These are phyloP conservation scores for Alternaria incomplexa DNA, from an alignment of 2,329 filamentous ascomycete genomes.

Conservation along the genomic window DNA sequence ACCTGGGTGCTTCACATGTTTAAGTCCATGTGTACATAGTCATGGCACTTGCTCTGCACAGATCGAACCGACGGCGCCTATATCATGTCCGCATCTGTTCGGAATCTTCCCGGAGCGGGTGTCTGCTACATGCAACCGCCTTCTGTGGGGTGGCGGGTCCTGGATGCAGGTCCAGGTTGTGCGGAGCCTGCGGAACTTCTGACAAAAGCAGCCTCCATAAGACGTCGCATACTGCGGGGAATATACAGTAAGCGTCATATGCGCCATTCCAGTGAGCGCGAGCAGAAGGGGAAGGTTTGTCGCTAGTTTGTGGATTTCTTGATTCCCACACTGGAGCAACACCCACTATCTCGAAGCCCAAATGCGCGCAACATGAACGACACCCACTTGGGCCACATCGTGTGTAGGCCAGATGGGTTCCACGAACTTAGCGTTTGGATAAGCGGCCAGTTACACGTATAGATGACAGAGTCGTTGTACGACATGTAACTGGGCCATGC, in stretches of 20 bases:
- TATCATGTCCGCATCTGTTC: background rate
- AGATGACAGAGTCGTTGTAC: constrained; percentile 21
- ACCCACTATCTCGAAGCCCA: background rate
- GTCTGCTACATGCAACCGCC: background rate
- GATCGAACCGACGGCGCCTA: background rate
- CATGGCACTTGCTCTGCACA: constrained; percentile 5
- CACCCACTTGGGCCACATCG: background rate
- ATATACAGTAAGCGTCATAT: constrained; percentile 11
- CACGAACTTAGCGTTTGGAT: constrained; percentile 8
- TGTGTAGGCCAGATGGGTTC: constrained; percentile 1
- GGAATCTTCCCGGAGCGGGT: background rate
- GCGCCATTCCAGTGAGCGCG: background rate
- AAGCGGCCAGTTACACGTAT: constrained; percentile 19
- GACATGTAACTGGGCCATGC: constrained; percentile 1
- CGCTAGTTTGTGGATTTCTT: background rate
- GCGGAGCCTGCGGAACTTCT: constrained; percentile 16
- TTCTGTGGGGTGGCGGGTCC: background rate
- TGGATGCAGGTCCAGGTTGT: background rate
- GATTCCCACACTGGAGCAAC: background rate
- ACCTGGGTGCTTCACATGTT: constrained; percentile 12
- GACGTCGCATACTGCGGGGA: constrained; percentile 17
- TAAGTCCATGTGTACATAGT: constrained; percentile 6
- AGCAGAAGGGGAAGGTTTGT: background rate
- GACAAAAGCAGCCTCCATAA: constrained; percentile 4
- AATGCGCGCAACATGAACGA: background rate